Conservation (phyloP, 805 yeast species). For the Blastobotrys parvus region DNA sequence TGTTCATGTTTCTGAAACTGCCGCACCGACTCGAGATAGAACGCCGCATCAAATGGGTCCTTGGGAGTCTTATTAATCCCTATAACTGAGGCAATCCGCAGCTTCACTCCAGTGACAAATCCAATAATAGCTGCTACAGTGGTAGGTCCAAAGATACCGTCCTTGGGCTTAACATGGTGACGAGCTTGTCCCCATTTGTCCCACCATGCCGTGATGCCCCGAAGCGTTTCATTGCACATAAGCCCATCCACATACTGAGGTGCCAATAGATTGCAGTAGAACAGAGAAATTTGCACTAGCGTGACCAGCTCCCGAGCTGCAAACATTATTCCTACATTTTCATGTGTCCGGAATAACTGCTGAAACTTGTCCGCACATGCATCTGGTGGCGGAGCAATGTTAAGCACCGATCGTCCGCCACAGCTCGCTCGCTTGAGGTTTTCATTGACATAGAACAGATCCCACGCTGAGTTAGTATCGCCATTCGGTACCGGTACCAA, state of each 20-base stretch:
- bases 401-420: slow-evolving; percentile 74
- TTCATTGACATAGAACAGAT: slow-evolving; percentile 60
- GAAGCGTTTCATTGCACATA: slow-evolving; percentile 67
- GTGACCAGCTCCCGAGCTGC: slow-evolving; percentile 70
- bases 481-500: slow-evolving; percentile 53
- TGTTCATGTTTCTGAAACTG: slow-evolving; percentile 70
- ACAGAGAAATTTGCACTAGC: slow-evolving; percentile 65
- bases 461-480: slow-evolving; percentile 37
- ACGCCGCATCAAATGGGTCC: slow-evolving; percentile 75
- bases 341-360: slow-evolving; percentile 53
- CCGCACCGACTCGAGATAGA: slow-evolving; percentile 56
- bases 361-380: slow-evolving; percentile 77
- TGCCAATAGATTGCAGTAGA: slow-evolving; percentile 66
- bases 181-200: slow-evolving; percentile 44
- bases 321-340: slow-evolving; percentile 44
- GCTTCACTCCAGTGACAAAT: slow-evolving; percentile 56
- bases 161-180: slow-evolving; percentile 33
- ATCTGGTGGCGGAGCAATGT: slow-evolving; percentile 62
- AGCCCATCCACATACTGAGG: slow-evolving; percentile 75
- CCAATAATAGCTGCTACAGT: slow-evolving; percentile 79
- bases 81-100: slow-evolving; percentile 51
- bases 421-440: slow-evolving; percentile 72
- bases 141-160: slow-evolving; percentile 51
- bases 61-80: slow-evolving; percentile 57
- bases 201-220: slow-evolving; percentile 80